Conservation (phyloP, 371 early-diverging fungal species). For the Mucor saturninus region DNA sequence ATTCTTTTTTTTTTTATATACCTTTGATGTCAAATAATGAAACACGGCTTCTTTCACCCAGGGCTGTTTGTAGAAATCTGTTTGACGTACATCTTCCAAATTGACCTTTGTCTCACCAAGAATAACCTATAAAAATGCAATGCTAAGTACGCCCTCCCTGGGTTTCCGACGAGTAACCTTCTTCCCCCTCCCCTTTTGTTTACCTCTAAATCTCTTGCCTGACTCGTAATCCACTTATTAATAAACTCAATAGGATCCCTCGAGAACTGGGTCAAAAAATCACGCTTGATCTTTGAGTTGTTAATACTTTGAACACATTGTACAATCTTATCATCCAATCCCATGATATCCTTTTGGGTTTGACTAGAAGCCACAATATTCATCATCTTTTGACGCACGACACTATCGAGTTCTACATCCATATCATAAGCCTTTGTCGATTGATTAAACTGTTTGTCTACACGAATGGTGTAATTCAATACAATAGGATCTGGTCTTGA, state of each 20-base stretch:
- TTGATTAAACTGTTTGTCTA: conserved; percentile 69
- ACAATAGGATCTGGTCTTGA: conserved; percentile 87
- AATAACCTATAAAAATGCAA: conserved; percentile 45
- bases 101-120: conserved; percentile 87
- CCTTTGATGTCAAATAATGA: conserved; percentile 80
- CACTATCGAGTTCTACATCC: conserved; percentile 89
- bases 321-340: conserved; percentile 69
- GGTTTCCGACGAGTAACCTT: too few relatives aligned
- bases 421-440: conserved; percentile 84
- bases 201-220: conserved; percentile 89
- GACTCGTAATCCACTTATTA: conserved; percentile 91
- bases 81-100: conserved; percentile 79
- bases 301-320: conserved; percentile 82
- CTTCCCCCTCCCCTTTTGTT: background rate
- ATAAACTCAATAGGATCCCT: conserved; percentile 88
- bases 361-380: conserved; percentile 46
- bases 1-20: conserved; percentile 14
- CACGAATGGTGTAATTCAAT: conserved; percentile 81
- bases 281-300: conserved; percentile 88
- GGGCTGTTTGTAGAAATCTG: conserved; percentile 84
- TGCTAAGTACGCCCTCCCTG: too few relatives aligned
- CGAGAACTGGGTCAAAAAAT: conserved; percentile 89
- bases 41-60: conserved; percentile 93
- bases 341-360: conserved; percentile 61
- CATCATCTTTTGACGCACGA: conserved; percentile 60